Conservation (phyloP, 2,329 filamentous ascomycete genomes). For the Acrocalymma vagum region DNA sequence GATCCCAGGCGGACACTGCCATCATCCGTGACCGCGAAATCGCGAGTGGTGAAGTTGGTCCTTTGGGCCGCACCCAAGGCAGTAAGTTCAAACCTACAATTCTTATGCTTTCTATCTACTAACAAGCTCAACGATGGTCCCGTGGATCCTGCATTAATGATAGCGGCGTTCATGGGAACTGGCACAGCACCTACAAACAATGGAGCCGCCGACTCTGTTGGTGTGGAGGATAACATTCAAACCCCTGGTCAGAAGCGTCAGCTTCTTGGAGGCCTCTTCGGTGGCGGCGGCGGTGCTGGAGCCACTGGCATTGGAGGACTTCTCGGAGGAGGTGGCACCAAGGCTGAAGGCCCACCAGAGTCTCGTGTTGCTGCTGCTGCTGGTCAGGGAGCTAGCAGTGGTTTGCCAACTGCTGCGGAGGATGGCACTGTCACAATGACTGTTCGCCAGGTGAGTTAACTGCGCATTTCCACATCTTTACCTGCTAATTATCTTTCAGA, state of each 20-base stretch:
- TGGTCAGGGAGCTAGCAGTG: slow-evolving; percentile 62
- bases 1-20: slow-evolving; percentile 72
- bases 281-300: slow-evolving; percentile 31
- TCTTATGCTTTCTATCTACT: too few relatives aligned
- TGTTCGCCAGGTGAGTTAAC: slow-evolving; percentile 62
- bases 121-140: too few relatives aligned
- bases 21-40: slow-evolving; percentile 72
- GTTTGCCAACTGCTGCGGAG: slow-evolving; percentile 68
- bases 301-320: slow-evolving; percentile 40
- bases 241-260: slow-evolving; percentile 38
- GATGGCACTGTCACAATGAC: slow-evolving; percentile 70
- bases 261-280: slow-evolving; percentile 37
- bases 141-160: slow-evolving; percentile 66
- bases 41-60: slow-evolving; percentile 59
- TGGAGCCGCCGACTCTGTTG: slow-evolving; percentile 37
- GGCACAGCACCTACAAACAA: slow-evolving; percentile 38
- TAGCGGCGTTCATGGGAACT: slow-evolving; percentile 66
- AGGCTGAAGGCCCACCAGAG: slow-evolving; percentile 58
- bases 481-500: slow-evolving; percentile 18
- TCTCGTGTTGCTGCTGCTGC: slow-evolving; percentile 62
- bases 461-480: not conserved
- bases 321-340: slow-evolving; percentile 55
- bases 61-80: slow-evolving; percentile 70
- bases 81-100: too few relatives aligned
- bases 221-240: slow-evolving; percentile 43